A percentile compares a stretch with the other conserved stretches of the same genome.
Evolutionary conservation across 2,329 filamentous ascomycete genomes (phyloP).

Genomic region (Hymenoscyphus fructigenus): DNA sequence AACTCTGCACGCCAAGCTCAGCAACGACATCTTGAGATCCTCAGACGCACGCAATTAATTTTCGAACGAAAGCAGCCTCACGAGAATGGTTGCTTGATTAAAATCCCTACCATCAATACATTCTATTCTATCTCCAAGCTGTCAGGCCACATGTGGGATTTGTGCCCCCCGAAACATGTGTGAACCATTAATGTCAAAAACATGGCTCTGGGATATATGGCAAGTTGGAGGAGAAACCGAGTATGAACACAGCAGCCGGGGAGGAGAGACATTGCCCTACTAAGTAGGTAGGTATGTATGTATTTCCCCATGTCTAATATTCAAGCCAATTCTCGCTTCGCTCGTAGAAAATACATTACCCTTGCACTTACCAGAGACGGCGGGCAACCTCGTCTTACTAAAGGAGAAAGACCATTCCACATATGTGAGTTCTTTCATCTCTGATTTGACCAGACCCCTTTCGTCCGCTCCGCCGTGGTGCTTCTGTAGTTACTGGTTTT

Average conservation of each 20-base stretch:
- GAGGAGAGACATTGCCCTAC: neutral
- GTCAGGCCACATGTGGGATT: neutral
- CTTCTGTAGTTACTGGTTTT: neutral
- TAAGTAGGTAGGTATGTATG: neutral
- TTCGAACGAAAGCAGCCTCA: neutral
- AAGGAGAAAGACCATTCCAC: neutral
- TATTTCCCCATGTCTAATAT: neutral
- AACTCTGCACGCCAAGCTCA: neutral
- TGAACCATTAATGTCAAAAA: neutral
- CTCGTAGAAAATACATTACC: neutral
- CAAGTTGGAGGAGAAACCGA: neutral
- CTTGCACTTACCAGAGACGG: neutral
- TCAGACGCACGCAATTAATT: conserved; percentile 3
- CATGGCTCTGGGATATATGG: neutral
- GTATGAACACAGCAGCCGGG: neutral
- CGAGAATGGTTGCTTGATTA: neutral
- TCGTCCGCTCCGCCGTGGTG: neutral
- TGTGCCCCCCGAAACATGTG: neutral
- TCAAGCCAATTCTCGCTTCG: neutral
- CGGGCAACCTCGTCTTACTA: neutral
- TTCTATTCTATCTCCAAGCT: neutral
- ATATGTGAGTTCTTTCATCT: neutral
- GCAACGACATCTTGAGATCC: neutral
- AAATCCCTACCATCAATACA: neutral
- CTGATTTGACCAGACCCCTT: neutral